These are phyloP conservation scores for Fusarium subglutinans DNA, from an alignment of 2,329 filamentous ascomycete genomes.

Conservation along the genomic window DNA sequence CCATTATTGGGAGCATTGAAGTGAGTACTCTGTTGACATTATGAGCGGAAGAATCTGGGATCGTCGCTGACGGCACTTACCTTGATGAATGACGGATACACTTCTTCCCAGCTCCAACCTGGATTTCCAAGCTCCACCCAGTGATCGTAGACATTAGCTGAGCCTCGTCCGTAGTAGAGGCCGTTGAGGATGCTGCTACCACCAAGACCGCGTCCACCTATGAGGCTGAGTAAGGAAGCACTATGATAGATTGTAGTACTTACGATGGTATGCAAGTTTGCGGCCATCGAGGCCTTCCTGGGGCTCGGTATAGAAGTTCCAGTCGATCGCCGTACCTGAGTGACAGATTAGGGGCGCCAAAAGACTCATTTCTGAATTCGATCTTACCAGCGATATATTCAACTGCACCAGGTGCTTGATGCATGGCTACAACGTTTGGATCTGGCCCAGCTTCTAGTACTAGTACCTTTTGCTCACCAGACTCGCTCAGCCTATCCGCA, in stretches of 20 bases:
- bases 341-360: rapidly evolving
- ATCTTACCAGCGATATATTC: background rate
- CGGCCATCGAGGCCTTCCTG: conserved; percentile 5
- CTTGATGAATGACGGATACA: conserved; percentile 7
- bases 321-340: background rate
- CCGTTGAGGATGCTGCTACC: conserved; percentile 14
- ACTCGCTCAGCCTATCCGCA: conserved; percentile 13
- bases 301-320: conserved; percentile 6
- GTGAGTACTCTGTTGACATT: background rate
- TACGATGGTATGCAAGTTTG: conserved; percentile 14
- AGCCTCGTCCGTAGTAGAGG: conserved; percentile 14
- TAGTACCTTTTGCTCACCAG: conserved; percentile 5
- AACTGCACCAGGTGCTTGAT: conserved; percentile 2
- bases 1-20: conserved; percentile 11
- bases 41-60: background rate
- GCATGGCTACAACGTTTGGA: conserved; percentile 1
- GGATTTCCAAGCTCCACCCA: conserved; percentile 11
- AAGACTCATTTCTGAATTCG: rapidly evolving
- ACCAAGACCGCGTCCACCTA: conserved; percentile 1
- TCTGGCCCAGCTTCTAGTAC: conserved; percentile 9
- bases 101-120: conserved; percentile 9
- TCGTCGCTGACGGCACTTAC: background rate
- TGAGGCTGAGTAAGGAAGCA: rapidly evolving
- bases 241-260: background rate
- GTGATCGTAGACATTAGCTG: conserved; percentile 10